phyloP scores from a whole-genome alignment of 202 grass and related monocot species.

The Musa balbisiana region DNA sequence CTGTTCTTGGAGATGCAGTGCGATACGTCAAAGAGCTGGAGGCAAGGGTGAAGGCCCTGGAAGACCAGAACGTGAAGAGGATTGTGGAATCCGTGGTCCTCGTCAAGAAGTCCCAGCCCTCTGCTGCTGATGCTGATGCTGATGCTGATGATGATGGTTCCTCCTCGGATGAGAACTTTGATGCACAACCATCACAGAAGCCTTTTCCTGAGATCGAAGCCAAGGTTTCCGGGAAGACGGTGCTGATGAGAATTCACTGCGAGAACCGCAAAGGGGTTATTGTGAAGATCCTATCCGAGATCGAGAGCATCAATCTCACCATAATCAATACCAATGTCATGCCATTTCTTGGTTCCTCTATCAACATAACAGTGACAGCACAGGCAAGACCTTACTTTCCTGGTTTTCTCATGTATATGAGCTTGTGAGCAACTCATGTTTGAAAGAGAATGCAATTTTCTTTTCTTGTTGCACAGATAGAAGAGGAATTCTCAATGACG shows the following conservation, averaged over 20 bases:
- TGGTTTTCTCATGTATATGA: too few relatives aligned
- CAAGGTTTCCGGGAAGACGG: constrained; percentile 38
- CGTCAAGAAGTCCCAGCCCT: constrained; percentile 32
- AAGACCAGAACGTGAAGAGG: constrained; percentile 31
- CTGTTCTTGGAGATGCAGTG: constrained; percentile 74
- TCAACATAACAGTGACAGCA: constrained; percentile 63
- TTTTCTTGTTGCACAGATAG: too few relatives aligned
- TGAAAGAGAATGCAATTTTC: too few relatives aligned
- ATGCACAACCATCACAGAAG: neutral
- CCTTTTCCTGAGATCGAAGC: constrained; percentile 65
- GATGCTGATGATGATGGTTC: neutral
- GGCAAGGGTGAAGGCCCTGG: constrained; percentile 47
- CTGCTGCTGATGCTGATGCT: too few relatives aligned
- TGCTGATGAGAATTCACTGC: constrained; percentile 68
- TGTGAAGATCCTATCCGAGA: constrained; percentile 56
- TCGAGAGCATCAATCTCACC: constrained; percentile 49
- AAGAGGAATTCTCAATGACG: too few relatives aligned
- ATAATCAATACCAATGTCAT: constrained; percentile 72
- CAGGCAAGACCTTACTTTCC: constrained; percentile 33
- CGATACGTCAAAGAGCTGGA: constrained; percentile 67
- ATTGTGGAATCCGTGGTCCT: constrained; percentile 35
- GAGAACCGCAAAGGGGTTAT: constrained; percentile 37
- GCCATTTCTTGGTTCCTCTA: constrained; percentile 47
- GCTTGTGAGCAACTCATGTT: too few relatives aligned
- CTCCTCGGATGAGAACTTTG: constrained; percentile 1